Evolutionary conservation across 106 monocot genomes (phyloP).

Genomic region (Allium sativum): DNA sequence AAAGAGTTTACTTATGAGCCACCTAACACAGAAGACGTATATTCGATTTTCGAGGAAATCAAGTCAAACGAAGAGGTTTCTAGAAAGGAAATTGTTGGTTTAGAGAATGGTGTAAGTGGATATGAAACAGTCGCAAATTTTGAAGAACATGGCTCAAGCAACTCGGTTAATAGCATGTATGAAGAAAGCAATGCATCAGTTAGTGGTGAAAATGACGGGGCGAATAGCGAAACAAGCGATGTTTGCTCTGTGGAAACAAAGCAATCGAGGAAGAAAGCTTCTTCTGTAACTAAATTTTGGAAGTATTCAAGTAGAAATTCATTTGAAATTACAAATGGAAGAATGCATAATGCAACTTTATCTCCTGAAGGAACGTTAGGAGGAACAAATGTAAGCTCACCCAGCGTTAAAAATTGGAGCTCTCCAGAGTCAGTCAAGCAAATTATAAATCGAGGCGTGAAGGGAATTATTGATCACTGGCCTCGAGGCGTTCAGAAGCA

Average conservation of each 20-base stretch:
- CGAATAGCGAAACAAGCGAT: constrained; percentile 39
- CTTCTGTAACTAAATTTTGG: constrained; percentile 64
- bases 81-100: constrained; percentile 34
- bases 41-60: constrained; percentile 68
- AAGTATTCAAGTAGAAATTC: constrained; percentile 44
- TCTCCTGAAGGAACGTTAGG: constrained; percentile 28
- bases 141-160: constrained; percentile 63
- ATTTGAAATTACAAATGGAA: constrained; percentile 29
- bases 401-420: constrained; percentile 38
- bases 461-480: constrained; percentile 35
- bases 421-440: constrained; percentile 53
- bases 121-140: constrained; percentile 80
- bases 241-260: constrained; percentile 29
- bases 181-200: constrained; percentile 39
- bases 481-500: constrained; percentile 30
- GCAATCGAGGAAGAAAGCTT: constrained; percentile 49
- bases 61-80: constrained; percentile 28
- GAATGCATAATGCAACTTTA: constrained; percentile 30
- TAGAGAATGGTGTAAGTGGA: constrained; percentile 61
- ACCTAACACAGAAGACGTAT: constrained; percentile 62
- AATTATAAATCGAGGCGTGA: constrained; percentile 33
- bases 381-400: constrained; percentile 29
- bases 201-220: constrained; percentile 31
- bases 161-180: constrained; percentile 48
- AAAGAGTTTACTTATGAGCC: constrained; percentile 67